These are phyloP conservation scores for Barbarea vulgaris DNA, from an alignment of 345 rosid genomes.

Conservation along the genomic window DNA sequence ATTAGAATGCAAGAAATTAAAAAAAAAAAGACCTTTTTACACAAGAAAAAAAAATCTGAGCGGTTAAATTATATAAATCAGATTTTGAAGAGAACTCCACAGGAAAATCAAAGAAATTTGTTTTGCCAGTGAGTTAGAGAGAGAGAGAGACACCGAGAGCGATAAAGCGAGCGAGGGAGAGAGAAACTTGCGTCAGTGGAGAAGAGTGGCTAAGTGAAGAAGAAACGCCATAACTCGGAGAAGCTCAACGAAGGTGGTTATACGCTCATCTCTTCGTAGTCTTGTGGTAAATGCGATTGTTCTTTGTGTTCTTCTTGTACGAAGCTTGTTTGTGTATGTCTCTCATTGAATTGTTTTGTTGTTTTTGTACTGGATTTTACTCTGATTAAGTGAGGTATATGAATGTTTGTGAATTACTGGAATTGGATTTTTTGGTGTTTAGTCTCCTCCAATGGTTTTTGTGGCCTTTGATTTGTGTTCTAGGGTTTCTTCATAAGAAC, in stretches of 20 bases:
- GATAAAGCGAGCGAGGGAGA: not conserved
- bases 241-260: slow-evolving; percentile 19
- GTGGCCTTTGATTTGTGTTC: slow-evolving; percentile 25
- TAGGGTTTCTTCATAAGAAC: slow-evolving; percentile 37
- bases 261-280: slow-evolving; percentile 12
- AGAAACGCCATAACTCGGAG: slow-evolving; percentile 27
- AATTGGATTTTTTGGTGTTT: slow-evolving; percentile 24
- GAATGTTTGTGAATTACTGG: slow-evolving; percentile 31
- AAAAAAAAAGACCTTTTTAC: slow-evolving; percentile 26
- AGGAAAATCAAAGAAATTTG: slow-evolving; percentile 27
- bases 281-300: slow-evolving; percentile 37
- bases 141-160: not conserved
- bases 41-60: slow-evolving; percentile 26
- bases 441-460: slow-evolving; percentile 29
- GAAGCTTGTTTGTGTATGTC: slow-evolving; percentile 16
- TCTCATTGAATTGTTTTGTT: slow-evolving; percentile 21
- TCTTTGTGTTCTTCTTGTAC: slow-evolving; percentile 13
- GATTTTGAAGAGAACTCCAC: slow-evolving; percentile 32
- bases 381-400: slow-evolving; percentile 14
- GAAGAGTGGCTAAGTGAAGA: slow-evolving; percentile 22
- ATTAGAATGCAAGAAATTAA: slow-evolving; percentile 30
- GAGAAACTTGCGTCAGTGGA: slow-evolving; percentile 17
- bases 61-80: slow-evolving; percentile 31
- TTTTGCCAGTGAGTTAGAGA: slow-evolving; percentile 19
- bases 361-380: slow-evolving; percentile 2